Evolutionary conservation across 371 early-diverging fungal genomes (phyloP), one percentile per base, ranked within the genome.

Genomic region (Nematocida sp.): DNA sequence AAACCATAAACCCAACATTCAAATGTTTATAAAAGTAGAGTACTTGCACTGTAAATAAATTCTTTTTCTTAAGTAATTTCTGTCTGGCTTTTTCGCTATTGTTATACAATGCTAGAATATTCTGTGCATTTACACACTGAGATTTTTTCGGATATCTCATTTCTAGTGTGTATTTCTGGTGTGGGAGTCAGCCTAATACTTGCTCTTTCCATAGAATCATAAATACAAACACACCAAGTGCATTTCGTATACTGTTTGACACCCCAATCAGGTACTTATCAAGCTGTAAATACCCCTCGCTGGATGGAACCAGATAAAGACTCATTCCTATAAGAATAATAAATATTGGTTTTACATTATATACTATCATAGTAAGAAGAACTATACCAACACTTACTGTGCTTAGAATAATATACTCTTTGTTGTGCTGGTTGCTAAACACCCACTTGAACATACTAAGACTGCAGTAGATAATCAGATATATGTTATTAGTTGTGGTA

Each of bases 381-480:
- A 70, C 52, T 7, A 71, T n/a, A 4, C 9, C 9, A n/a, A 71
- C 13, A 23, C 42, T 70, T 25, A 70, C 56, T 13, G 60, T 52
- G 18, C 15, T 45, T 27, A 78, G 18, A 15, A 75, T 62, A 5
- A 67, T 23, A 46, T 78, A 52, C 25, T 60, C 23, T 13, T 54
- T 44, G n/a, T 74, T 74, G 23, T 33, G 15, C 15, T 42, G 23
- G 40, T 70, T 45, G 56, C 72, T 69, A 46, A 72, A 54, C 25
- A 78, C 27, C 80, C 80, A 78, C 13, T 23, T 58, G 47, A 78
- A 78, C 80, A 78, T 78, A 18, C 56, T 78, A 5, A 62, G 33
- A 25, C 25, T 9, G 11, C 56, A 25, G 45, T 71, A 78, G 11
- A 78, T 46, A 11, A 60, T 44, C 46, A 78, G 72, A 45, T 78